phyloP scores from a whole-genome alignment of 202 grass and related monocot species.

The Brachypodium distachyon region DNA sequence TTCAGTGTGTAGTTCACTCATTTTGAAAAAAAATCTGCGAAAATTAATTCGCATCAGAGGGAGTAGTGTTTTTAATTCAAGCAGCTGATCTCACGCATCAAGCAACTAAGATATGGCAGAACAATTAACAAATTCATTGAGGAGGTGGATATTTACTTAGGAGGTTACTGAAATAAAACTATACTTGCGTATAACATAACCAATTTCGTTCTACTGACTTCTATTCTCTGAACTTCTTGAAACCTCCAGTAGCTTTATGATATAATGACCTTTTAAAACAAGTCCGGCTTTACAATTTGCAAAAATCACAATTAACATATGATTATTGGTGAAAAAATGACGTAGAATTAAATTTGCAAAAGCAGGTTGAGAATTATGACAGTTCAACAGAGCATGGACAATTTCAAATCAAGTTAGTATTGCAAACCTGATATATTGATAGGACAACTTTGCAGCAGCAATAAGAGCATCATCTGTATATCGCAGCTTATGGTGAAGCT shows the following conservation, averaged over 20 bases:
- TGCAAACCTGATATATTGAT: conserved; percentile 40
- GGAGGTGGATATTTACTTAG: background rate
- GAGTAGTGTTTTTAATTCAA: background rate
- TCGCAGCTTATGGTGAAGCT: conserved; percentile 31
- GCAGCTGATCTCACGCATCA: background rate
- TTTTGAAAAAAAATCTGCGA: too few species aligned
- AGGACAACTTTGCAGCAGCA: background rate
- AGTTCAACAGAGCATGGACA: background rate
- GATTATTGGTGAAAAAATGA: background rate
- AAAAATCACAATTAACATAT: background rate
- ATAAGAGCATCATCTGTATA: too few species aligned
- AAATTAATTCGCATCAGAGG: too few species aligned
- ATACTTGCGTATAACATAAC: background rate
- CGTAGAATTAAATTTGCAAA: background rate
- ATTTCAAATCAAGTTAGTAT: background rate
- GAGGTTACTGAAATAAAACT: background rate
- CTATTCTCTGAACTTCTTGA: too few species aligned
- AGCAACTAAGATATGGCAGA: too few species aligned
- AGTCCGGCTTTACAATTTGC: background rate
- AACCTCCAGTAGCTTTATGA: background rate
- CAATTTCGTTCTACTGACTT: too few species aligned
- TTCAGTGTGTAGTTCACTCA: too few species aligned
- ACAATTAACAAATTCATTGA: too few species aligned
- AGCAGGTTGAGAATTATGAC: background rate
- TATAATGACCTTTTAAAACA: background rate